Evolutionary conservation across 495 filamentous ascomycete genomes (phyloP).

Genomic region (Xylaria scruposa): DNA sequence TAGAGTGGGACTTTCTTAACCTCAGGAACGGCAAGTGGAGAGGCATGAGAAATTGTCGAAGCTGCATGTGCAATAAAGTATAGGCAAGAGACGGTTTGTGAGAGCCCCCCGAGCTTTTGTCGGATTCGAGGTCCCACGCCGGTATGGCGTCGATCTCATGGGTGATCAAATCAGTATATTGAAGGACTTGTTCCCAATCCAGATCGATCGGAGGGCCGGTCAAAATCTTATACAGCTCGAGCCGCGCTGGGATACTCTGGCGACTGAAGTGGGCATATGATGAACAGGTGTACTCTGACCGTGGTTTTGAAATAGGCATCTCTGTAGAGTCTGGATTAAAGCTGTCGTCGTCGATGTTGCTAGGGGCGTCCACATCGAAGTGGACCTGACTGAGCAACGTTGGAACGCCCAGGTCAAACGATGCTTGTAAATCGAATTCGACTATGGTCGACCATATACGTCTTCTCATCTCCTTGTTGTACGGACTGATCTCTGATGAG

Average conservation of each 20-base stretch:
- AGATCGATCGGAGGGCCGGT: conserved; percentile 36
- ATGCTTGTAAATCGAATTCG: conserved; percentile 45
- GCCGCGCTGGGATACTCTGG: conserved; percentile 38
- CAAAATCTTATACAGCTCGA: conserved; percentile 40
- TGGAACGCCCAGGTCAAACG: conserved; percentile 45
- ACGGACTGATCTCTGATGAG: conserved; percentile 34
- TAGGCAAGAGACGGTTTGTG: conserved; percentile 40
- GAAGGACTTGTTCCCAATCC: conserved; percentile 44
- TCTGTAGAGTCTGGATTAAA: conserved; percentile 40
- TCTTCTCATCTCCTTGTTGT: conserved; percentile 45
- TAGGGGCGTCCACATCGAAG: conserved; percentile 36
- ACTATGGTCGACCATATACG: conserved; percentile 43
- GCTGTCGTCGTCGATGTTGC: conserved; percentile 43
- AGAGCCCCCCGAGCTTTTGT: conserved; percentile 25
- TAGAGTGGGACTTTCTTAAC: conserved; percentile 36
- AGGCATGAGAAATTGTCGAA: conserved; percentile 44
- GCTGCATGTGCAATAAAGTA: conserved; percentile 43
- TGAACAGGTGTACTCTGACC: conserved; percentile 39
- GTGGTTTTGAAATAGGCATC: conserved; percentile 35
- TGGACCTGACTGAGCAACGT: conserved; percentile 42
- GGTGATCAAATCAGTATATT: conserved; percentile 44
- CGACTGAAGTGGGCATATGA: conserved; percentile 44
- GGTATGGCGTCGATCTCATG: conserved; percentile 43
- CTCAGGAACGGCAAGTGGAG: conserved; percentile 44
- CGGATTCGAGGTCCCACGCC: conserved; percentile 39